Percentiles rank a stretch among this genome's conserved stretches.
phyloP scores from a whole-genome alignment of 2,329 filamentous ascomycete species.

The Cercospora berteroae region DNA sequence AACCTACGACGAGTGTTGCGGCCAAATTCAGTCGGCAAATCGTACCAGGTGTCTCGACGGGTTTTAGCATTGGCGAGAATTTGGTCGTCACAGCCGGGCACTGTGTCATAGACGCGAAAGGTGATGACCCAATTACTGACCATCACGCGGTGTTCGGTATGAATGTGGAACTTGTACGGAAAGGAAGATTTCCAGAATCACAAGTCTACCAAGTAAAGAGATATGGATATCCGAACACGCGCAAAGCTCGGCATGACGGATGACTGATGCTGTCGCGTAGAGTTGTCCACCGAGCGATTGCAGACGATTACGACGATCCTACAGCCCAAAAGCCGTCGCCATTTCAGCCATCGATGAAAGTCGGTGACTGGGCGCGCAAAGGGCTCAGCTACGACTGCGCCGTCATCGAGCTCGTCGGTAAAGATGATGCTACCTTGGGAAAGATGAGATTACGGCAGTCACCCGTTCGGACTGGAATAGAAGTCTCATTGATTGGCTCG shows the following conservation, averaged over 20 bases:
- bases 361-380: no score
- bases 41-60: background rate
- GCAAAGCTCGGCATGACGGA: background rate
- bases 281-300: background rate
- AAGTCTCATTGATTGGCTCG: background rate
- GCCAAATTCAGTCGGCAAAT: background rate
- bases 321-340: no score
- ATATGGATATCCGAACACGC: no score
- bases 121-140: background rate
- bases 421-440: no score
- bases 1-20: background rate
- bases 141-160: background rate
- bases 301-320: background rate
- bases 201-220: background rate
- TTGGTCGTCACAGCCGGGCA: background rate
- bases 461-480: no score
- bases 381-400: background rate
- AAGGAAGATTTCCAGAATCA: background rate
- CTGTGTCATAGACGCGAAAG: background rate
- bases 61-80: background rate
- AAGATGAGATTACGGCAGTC: no score
- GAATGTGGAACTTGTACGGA: background rate
- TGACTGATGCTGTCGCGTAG: background rate
- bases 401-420: background rate
- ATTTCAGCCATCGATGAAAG: no score